Percentiles rank a stretch among this genome's conserved stretches.
Conservation (phyloP, 495 filamentous ascomycete genomes). For the Sphaerosporella brunnea region DNA sequence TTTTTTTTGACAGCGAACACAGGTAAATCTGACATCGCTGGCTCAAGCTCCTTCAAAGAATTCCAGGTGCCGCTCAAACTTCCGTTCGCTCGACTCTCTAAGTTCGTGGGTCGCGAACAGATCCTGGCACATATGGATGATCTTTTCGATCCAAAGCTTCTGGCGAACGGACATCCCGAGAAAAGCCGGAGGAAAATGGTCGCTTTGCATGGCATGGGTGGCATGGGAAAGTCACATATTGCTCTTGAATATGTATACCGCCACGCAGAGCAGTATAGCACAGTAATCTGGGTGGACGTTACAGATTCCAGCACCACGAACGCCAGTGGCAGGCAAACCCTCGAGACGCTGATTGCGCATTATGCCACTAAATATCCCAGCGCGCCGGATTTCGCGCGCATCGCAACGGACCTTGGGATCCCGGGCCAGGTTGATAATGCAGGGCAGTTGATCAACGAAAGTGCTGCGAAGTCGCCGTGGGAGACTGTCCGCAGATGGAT, state of each 20-base stretch:
- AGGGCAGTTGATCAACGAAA: not conserved
- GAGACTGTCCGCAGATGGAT: conserved; percentile 7
- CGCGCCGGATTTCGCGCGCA: conserved; percentile 1
- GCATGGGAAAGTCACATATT: conserved; percentile 16
- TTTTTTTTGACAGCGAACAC: not conserved
- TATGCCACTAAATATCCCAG: conserved; percentile 3
- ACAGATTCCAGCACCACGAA: not conserved
- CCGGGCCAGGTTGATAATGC: not conserved
- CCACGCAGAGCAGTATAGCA: conserved; percentile 7
- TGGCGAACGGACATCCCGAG: not conserved
- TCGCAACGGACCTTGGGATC: conserved; percentile 1
- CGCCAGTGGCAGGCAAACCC: not conserved
- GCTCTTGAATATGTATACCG: conserved; percentile 14
- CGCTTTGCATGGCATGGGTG: conserved; percentile 13
- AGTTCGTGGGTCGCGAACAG: conserved; percentile 9
- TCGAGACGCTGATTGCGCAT: conserved; percentile 3
- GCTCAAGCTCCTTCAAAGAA: conserved; percentile 1
- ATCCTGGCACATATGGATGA: conserved; percentile 6
- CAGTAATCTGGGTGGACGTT: conserved; percentile 16
- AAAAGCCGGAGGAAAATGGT: conserved; percentile 1
- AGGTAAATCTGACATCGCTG: not conserved
- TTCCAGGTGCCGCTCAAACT: conserved; percentile 9
- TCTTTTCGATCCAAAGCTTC: not conserved
- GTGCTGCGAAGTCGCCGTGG: not conserved
- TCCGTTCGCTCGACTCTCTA: conserved; percentile 7